These are phyloP conservation scores for Phytophthora podocarpi DNA, from an alignment of 352 stramenopile genomes.

Conservation along the genomic window DNA sequence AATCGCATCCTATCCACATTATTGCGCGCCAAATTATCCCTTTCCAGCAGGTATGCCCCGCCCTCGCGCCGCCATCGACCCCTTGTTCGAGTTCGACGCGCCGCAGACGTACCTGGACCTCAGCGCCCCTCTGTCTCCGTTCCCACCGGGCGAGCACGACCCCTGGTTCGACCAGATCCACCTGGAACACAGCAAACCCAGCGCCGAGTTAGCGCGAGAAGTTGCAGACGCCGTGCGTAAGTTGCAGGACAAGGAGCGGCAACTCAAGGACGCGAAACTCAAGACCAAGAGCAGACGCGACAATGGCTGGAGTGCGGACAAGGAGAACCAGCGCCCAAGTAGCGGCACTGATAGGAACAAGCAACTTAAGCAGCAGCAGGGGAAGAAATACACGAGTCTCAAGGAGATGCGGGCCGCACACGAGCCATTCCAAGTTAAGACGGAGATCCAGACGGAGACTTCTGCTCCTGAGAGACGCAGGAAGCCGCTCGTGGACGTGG, in stretches of 20 bases:
- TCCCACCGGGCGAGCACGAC: slow-evolving; percentile 39
- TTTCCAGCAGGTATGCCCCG: slow-evolving; percentile 16
- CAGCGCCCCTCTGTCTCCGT: slow-evolving; percentile 27
- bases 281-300: slow-evolving; percentile 1
- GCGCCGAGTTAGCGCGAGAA: slow-evolving; percentile 52
- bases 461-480: not conserved
- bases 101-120: slow-evolving; percentile 65
- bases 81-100: slow-evolving; percentile 81
- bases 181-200: slow-evolving; percentile 57
- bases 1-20: too few species aligned
- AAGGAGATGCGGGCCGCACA: slow-evolving; percentile 26
- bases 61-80: slow-evolving; percentile 36
- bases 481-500: slow-evolving; percentile 24
- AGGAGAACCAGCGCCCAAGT: slow-evolving; percentile 44
- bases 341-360: slow-evolving; percentile 20
- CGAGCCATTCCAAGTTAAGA: slow-evolving; percentile 22
- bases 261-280: slow-evolving; percentile 1
- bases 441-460: not conserved
- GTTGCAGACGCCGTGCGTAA: slow-evolving; percentile 20
- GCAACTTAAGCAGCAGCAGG: slow-evolving; percentile 5
- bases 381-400: slow-evolving; percentile 22
- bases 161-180: slow-evolving; percentile 73
- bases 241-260: slow-evolving; percentile 21
- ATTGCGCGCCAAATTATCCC: not conserved
- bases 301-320: slow-evolving; percentile 14